Evolutionary conservation across 2,329 filamentous ascomycete genomes (phyloP), one percentile per base, ranked within the genome.

Genomic region (Apiospora saccharicola): DNA sequence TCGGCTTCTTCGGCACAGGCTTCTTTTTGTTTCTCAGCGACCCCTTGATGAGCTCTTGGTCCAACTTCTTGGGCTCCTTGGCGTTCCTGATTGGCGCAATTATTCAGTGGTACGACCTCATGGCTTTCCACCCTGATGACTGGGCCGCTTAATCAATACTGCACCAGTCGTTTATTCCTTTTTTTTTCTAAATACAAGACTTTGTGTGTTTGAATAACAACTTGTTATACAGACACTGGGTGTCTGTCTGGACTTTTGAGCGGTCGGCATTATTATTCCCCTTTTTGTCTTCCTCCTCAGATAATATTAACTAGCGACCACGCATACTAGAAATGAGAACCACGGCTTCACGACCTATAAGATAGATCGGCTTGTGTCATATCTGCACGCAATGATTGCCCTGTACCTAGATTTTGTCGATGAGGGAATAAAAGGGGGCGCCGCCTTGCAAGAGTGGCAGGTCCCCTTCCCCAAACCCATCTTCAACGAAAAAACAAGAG

Each of bases 21-120:
- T 51, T 73, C 16, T 30, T 74, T 34, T 69, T 72, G 69, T 72
- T 73, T 26, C 68, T 70, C 51, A 69, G 22, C 12, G 43, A 73
- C 53, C 70, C 44, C 34, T 30, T 30, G n/a, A 67, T 30, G 16
- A 68, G 53, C 37, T 26, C 51, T 14, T 69, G 68, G 67, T 46
- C 73, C 19, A 73, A 53, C 4, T 74, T 75, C 34, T 69, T 74
- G 34, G 71, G 74, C 4, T 61, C 70, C 26, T 57, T 53, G 68
- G 69, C 49, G 8, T 75, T 75, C 67, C 51, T 76, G 30, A 43
- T 75, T 46, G 72, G 75, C 13, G 71, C 74, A 69, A n/a, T 76
- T 16, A 72, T 75, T 14, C 69, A 72, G 61, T 75, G 72, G 70
- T 76, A 77, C 64, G 72, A 75, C 68, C 49, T 76, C n/a, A 77